Percentiles rank a stretch among this genome's conserved stretches.
These are phyloP conservation scores for Trichoderma harzianum DNA, from an alignment of 2,329 filamentous ascomycete species.

Conservation along the genomic window DNA sequence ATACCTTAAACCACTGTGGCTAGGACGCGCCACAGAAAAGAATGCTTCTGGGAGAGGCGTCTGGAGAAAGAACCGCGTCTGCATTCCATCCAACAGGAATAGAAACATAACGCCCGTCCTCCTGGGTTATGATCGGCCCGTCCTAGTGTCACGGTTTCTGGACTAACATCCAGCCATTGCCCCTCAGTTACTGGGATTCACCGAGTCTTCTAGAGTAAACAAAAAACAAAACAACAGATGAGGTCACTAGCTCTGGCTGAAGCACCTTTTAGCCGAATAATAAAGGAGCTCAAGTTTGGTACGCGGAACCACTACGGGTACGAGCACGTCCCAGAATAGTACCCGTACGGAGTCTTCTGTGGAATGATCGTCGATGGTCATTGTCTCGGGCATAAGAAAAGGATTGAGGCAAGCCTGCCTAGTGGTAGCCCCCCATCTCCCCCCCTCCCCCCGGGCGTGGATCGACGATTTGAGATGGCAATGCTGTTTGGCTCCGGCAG, in stretches of 20 bases:
- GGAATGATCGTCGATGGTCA: not conserved
- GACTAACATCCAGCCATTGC: not conserved
- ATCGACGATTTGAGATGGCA: not conserved
- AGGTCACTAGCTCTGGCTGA: not conserved
- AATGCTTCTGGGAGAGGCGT: not conserved
- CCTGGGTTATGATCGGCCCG: not conserved
- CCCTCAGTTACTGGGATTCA: not conserved
- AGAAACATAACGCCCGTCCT: not conserved
- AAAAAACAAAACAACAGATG: not conserved
- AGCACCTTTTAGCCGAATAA: not conserved
- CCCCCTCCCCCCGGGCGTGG: not conserved
- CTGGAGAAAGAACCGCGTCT: not conserved
- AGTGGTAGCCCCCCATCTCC: not conserved
- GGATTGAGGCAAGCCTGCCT: not conserved
- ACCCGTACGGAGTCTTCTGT: not conserved
- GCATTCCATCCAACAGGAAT: conserved; percentile 1
- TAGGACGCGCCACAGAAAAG: not conserved
- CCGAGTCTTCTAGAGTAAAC: not conserved
- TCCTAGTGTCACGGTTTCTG: not conserved
- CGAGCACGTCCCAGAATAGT: not conserved
- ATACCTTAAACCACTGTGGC: not conserved
- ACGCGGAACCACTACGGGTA: not conserved
- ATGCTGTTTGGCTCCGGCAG: not conserved
- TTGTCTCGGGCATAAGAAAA: conserved; percentile 1
- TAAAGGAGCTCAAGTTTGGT: not conserved